phyloP scores from a whole-genome alignment of 306 rosid species.

The Potentilla sterilis region DNA sequence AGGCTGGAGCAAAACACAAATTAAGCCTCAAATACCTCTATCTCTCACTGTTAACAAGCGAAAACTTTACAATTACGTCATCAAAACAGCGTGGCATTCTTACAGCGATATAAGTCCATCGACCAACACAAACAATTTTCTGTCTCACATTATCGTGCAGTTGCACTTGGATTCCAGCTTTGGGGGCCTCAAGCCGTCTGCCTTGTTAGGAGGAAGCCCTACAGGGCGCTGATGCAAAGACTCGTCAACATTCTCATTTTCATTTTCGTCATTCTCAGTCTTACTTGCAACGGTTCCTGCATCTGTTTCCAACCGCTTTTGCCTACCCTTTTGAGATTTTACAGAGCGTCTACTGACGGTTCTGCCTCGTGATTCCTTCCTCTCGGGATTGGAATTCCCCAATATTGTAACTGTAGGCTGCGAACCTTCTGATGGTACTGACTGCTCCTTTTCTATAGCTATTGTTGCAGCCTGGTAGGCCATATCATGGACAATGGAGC shows the following conservation, averaged over 20 bases:
- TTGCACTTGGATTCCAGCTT: constrained; percentile 94
- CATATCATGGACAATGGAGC: constrained; percentile 85
- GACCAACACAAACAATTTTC: constrained; percentile 27
- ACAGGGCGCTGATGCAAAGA: constrained; percentile 42
- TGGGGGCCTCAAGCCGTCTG: constrained; percentile 71
- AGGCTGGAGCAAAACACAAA: constrained; percentile 39
- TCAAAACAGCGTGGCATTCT: constrained; percentile 59
- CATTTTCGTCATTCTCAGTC: constrained; percentile 70
- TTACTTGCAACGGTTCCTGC: constrained; percentile 39
- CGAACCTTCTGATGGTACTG: constrained; percentile 58
- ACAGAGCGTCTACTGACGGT: constrained; percentile 38
- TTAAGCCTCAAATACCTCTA: constrained; percentile 39
- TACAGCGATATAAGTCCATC: constrained; percentile 45
- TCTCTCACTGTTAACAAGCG: constrained; percentile 40
- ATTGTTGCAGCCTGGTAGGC: constrained; percentile 81
- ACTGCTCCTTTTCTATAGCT: constrained; percentile 69
- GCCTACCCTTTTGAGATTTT: constrained; percentile 62
- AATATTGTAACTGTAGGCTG: constrained; percentile 71
- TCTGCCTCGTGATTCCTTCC: constrained; percentile 51
- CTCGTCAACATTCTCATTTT: constrained; percentile 50
- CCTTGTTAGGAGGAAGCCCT: constrained; percentile 73
- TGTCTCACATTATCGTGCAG: constrained; percentile 83
- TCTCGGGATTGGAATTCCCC: constrained; percentile 53
- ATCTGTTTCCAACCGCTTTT: constrained; percentile 47
- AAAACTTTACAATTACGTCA: constrained; percentile 67